Conservation (phyloP, 2,329 filamentous ascomycete species). For the Metarhizium humberi region DNA sequence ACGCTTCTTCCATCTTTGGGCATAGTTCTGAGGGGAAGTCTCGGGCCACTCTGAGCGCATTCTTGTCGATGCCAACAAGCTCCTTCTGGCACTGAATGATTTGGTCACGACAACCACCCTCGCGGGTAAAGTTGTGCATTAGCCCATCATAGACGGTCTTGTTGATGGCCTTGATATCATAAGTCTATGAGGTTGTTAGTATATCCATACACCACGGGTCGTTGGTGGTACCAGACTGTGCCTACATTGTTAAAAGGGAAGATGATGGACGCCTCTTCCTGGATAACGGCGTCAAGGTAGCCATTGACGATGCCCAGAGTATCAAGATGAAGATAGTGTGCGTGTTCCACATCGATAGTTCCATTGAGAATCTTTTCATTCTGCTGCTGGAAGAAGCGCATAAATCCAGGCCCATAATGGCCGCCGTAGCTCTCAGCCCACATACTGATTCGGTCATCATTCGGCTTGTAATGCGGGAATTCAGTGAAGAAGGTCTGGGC, state of each 20-base stretch:
- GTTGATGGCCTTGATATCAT: conserved; percentile 49
- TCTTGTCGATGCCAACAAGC: conserved; percentile 42
- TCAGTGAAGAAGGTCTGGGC: conserved; percentile 49
- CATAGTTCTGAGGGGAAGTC: conserved; percentile 21
- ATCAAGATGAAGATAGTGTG: conserved; percentile 42
- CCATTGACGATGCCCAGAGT: conserved; percentile 64
- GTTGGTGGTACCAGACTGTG: conserved; percentile 1
- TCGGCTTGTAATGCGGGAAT: conserved; percentile 49
- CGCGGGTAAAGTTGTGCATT: conserved; percentile 19
- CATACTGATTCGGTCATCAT: conserved; percentile 48
- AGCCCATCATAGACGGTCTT: conserved; percentile 26
- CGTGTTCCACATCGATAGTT: conserved; percentile 26
- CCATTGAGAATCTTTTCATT: conserved; percentile 38
- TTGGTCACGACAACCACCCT: conserved; percentile 41
- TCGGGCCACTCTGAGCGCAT: conserved; percentile 27
- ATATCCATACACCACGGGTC: background rate
- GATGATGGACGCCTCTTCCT: conserved; percentile 44
- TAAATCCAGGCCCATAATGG: conserved; percentile 58
- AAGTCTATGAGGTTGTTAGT: conserved; percentile 23
- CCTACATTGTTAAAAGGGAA: conserved; percentile 53
- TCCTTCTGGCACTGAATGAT: conserved; percentile 40
- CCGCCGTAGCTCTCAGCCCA: conserved; percentile 64
- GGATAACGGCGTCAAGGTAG: conserved; percentile 53
- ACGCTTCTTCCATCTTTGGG: conserved; percentile 37
- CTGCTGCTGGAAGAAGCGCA: conserved; percentile 48